A percentile compares a stretch with the other conserved stretches of the same genome.
Conservation (phyloP, 1,139 yeast species). For the Suhomyces coccinellae region DNA sequence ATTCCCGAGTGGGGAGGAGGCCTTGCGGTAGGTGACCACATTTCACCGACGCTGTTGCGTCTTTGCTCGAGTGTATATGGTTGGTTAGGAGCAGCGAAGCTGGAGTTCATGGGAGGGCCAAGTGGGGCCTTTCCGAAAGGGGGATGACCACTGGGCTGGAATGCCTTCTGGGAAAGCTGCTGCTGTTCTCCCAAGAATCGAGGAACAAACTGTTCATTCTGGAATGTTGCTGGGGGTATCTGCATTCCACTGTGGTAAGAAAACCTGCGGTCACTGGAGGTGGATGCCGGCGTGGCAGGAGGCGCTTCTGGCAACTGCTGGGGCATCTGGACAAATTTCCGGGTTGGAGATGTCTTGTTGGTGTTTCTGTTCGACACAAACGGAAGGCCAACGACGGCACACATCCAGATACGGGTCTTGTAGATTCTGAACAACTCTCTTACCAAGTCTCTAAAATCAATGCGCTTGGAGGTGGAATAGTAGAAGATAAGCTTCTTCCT, state of each 20-base stretch:
- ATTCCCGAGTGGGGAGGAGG: constrained; percentile 2
- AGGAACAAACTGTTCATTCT: constrained; percentile 6
- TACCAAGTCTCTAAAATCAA: constrained; percentile 30
- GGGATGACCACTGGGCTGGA: background rate
- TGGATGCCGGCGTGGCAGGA: background rate
- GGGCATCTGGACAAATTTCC: background rate
- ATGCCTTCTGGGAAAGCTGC: constrained; percentile 1
- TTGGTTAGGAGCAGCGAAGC: constrained; percentile 2
- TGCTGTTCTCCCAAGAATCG: constrained; percentile 7
- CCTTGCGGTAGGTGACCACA: constrained; percentile 5
- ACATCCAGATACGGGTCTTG: constrained; percentile 33
- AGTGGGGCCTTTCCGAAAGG: background rate
- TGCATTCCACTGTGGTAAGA: constrained; percentile 11
- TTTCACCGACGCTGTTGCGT: constrained; percentile 6
- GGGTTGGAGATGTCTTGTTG: constrained; percentile 7
- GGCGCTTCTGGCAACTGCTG: constrained; percentile 2
- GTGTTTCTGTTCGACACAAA: constrained; percentile 10
- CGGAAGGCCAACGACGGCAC: constrained; percentile 28
- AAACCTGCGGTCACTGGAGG: constrained; percentile 6
- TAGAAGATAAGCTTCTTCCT: constrained; percentile 28
- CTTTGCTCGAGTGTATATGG: constrained; percentile 4
- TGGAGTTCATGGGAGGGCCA: background rate
- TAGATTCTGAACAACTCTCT: constrained; percentile 27
- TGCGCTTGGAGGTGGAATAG: constrained; percentile 25
- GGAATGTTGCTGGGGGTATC: background rate